Evolutionary conservation across 768 basidiomycete genomes (phyloP), one percentile per base, ranked within the genome.

Genomic region (Suillus subaureus): DNA sequence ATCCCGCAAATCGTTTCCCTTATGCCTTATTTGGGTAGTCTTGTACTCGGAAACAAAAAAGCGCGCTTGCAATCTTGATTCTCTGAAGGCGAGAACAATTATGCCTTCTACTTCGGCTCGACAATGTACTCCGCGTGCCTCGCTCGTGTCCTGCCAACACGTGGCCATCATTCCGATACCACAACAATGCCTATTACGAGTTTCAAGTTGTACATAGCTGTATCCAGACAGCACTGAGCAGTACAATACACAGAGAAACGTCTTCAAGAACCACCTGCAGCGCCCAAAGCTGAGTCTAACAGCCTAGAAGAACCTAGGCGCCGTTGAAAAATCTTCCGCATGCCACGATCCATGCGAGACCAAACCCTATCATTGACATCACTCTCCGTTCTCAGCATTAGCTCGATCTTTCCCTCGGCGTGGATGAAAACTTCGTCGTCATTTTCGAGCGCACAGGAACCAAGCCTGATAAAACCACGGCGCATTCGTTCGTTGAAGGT

Each of bases 361-460:
- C 66, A 70, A 28, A 67, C 35, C 28, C 69, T 68, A 56, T 45
- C 66, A 35, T 16, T 52, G 31, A 33, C 18, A 4, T 68, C 65
- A 52, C 67, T 62, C 42, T 61, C 64, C 35, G 57, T 42, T 61
- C 68, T 71, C 31, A 78, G 56, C 23, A 66, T 66, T 11, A 78
- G 47, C 35, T 68, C 61, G 6, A 72, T 67, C 28, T 61, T 72
- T 3, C 76, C 77, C n/a, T 71, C 67, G 39, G 74, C 65, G 18
- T 78, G 72, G 62, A 78, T 74, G 11, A 64, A 67, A 4, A 77
- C 66, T 45, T 77, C 77, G 55, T 78, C 77, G 15, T 75, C 72
- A 35, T 71, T 58, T 31, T 78, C 75, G 33, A 61, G 57, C 31
- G 67, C 64, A 31, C 51, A 63, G 26, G 69, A 60, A 16, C 68